Base-by-base conservation (phyloP, 2,329 filamentous ascomycete species). In the Phaeophleospora eucalypticola region DNA sequence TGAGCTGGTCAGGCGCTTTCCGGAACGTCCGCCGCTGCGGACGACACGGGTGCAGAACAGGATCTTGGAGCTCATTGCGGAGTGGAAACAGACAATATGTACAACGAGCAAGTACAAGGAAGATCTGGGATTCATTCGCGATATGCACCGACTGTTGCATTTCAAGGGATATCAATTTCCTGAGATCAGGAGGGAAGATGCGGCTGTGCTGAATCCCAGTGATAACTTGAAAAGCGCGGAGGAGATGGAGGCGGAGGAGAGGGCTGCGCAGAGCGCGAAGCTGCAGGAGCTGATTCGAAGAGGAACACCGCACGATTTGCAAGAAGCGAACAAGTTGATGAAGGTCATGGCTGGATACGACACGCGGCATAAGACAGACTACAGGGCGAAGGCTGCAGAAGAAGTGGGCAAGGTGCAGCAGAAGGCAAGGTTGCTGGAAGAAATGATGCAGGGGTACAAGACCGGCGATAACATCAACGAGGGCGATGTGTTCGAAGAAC, bases 331-430 rank as follows among this genome's bases (percentile, higher is more conserved):
- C 65, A 84, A 89, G 59, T 77, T 98, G 43, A 98, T 98, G 93
- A 98, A 98, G 71, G 80, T 98, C 57, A 97, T 98, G 93, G 93
- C 93, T 43, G 93, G 93, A 53, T 98, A 87, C 68, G 93, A 98
- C 67, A 96, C 88, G 48, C 79, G 90, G 58, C 86, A 89, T 66
- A 97, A 97, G 73, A 96, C 93, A 1, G 91, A 98, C 71, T 98
- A 96, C 70, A 84, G 93, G 55, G 93, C 93, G 54, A 98, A 98
- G 71, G 93, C 93, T 1, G 93, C 93, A 8, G 90, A 96, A 65
- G 93, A 98, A 54, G 89, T 98, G 6, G 80, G 82, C 57, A 95
- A 89, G 71, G 90, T 98, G 48, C 93, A 97, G 68, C 89, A 95
- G 65, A 98, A 98, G 69, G 93, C 93, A 3, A 84, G 83, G 54